A percentile compares a stretch with the other conserved stretches of the same genome.
Evolutionary conservation across 345 rosid species (phyloP).

Genomic region (Citrus sinensis): DVS_A1.0 CM039165.1:32598501-32599000

Average conservation of each 20-base stretch:
- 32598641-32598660: constrained; percentile 64
- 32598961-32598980: too few species aligned
- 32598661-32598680: constrained; percentile 67
- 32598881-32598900: constrained; percentile 73
- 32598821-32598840: constrained; percentile 46
- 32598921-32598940: too few species aligned
- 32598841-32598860: constrained; percentile 52
- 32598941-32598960: too few species aligned
- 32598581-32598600: constrained; percentile 95
- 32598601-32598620: constrained; percentile 71
- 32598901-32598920: too few species aligned
- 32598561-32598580: constrained; percentile 93
- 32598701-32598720: constrained; percentile 30
- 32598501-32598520: constrained; percentile 96
- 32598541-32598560: constrained; percentile 75
- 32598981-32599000: too few species aligned
- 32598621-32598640: constrained; percentile 80
- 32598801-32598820: constrained; percentile 38
- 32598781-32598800: constrained; percentile 26
- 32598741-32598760: constrained; percentile 21
- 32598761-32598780: constrained; percentile 2
- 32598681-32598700: constrained; percentile 45
- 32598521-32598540: constrained; percentile 91
- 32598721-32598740: constrained; percentile 53
- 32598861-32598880: constrained; percentile 65